Conservation (phyloP, 345 rosid species). For the Eucalyptus marginata region DNA sequence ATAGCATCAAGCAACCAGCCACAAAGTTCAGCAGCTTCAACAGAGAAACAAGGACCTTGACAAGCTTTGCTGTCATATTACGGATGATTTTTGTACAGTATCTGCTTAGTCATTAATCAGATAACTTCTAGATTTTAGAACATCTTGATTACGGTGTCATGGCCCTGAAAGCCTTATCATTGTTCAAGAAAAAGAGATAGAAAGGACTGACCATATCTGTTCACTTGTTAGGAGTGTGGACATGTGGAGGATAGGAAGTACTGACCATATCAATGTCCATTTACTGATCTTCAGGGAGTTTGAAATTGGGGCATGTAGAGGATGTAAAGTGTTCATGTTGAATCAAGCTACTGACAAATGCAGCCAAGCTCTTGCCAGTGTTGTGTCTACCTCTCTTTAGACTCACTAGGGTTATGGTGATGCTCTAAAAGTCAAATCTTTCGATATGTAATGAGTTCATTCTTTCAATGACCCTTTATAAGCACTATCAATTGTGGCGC, state of each 20-base stretch:
- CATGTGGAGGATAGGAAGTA: background rate
- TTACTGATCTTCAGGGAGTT: background rate
- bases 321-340: background rate
- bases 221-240: background rate
- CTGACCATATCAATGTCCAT: background rate
- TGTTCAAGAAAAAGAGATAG: background rate
- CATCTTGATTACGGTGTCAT: background rate
- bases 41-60: conserved; percentile 4
- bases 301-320: background rate
- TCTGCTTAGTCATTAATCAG: background rate
- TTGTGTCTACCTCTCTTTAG: background rate
- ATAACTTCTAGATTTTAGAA: background rate
- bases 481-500: background rate
- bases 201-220: background rate
- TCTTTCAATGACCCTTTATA: background rate
- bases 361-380: background rate
- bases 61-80: background rate
- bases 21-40: conserved; percentile 6
- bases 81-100: background rate
- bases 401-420: background rate
- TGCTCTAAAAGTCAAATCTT: background rate
- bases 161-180: background rate
- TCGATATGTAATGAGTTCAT: background rate
- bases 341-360: background rate
- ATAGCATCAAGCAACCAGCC: conserved; percentile 16